Percentiles rank a stretch among this genome's conserved stretches.
These are phyloP conservation scores for Teratosphaeria zuluensis DNA, from an alignment of 2,329 filamentous ascomycete species.

Conservation along the genomic window DNA sequence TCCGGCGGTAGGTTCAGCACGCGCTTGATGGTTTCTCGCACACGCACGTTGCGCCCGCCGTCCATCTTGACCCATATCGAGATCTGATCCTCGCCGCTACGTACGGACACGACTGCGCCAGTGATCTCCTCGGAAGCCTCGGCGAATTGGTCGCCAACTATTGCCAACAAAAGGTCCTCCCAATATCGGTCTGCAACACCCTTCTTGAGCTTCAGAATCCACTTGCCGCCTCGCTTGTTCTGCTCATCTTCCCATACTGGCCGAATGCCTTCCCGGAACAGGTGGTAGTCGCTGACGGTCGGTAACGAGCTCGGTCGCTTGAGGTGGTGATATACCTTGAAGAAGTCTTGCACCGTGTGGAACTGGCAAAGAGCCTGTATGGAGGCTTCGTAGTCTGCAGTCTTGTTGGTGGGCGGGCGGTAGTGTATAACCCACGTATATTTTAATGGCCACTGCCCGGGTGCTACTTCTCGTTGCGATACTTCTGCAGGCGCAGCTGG, in stretches of 20 bases:
- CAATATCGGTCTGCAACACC: constrained; percentile 93
- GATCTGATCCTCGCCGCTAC: constrained; percentile 92
- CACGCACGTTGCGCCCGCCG: constrained; percentile 88
- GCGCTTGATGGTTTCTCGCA: constrained; percentile 93
- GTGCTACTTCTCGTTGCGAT: neutral
- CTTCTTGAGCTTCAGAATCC: constrained; percentile 95
- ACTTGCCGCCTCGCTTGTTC: constrained; percentile 93
- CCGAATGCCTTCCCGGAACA: constrained; percentile 92
- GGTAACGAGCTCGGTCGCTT: constrained; percentile 82
- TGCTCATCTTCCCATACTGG: constrained; percentile 98
- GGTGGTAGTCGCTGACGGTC: constrained; percentile 91
- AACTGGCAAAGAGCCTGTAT: constrained; percentile 77
- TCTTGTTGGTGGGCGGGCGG: constrained; percentile 90
- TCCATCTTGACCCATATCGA: constrained; percentile 96
- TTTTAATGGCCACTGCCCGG: constrained; percentile 50
- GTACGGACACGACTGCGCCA: constrained; percentile 84
- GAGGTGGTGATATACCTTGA: constrained; percentile 77
- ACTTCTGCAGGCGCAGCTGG: constrained; percentile 8
- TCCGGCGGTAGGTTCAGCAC: constrained; percentile 76
- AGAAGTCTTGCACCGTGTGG: constrained; percentile 80
- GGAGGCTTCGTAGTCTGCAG: constrained; percentile 96
- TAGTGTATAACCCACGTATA: constrained; percentile 97
- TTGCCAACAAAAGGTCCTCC: constrained; percentile 84
- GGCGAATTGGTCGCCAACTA: constrained; percentile 87
- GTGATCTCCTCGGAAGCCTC: constrained; percentile 92